Conservation (phyloP, 2,329 filamentous ascomycete species). For the Plectosphaerella sp. region DNA sequence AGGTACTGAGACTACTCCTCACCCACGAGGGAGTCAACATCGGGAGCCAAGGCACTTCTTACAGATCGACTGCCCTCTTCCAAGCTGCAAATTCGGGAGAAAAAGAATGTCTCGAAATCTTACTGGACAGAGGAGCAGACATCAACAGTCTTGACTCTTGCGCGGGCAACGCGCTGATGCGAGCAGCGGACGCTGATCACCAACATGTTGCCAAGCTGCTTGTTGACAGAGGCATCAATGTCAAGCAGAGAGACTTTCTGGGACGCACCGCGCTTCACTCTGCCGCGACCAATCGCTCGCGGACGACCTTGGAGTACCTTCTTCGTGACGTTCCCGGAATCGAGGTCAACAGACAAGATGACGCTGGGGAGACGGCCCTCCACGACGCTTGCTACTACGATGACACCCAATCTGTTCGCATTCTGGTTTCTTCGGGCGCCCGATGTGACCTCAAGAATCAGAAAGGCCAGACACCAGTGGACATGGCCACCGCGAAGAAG, state of each 20-base stretch:
- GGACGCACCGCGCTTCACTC: conserved; percentile 3
- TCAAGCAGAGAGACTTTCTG: not conserved
- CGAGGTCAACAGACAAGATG: not conserved
- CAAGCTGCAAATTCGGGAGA: not conserved
- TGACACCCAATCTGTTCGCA: not conserved
- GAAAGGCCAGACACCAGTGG: not conserved
- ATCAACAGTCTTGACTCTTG: not conserved
- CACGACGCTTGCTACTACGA: not conserved
- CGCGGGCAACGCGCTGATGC: not conserved
- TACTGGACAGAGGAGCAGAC: not conserved
- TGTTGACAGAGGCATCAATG: not conserved
- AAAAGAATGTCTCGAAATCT: not conserved
- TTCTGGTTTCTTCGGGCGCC: not conserved
- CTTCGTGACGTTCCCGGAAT: not conserved
- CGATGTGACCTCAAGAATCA: not conserved
- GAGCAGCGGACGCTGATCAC: not conserved
- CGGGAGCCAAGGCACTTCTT: not conserved
- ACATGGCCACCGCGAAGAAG: not conserved
- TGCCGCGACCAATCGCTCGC: not conserved
- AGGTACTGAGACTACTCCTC: not conserved
- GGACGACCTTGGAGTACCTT: conserved; percentile 1
- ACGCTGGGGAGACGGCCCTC: not conserved
- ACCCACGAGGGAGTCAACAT: not conserved
- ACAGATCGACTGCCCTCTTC: not conserved
- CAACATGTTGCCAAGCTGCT: not conserved